A percentile compares a stretch with the other conserved stretches of the same genome.
These are phyloP conservation scores for Dichomitus squalens DNA, from an alignment of 1,284 basidiomycete species.

Conservation along the genomic window DNA sequence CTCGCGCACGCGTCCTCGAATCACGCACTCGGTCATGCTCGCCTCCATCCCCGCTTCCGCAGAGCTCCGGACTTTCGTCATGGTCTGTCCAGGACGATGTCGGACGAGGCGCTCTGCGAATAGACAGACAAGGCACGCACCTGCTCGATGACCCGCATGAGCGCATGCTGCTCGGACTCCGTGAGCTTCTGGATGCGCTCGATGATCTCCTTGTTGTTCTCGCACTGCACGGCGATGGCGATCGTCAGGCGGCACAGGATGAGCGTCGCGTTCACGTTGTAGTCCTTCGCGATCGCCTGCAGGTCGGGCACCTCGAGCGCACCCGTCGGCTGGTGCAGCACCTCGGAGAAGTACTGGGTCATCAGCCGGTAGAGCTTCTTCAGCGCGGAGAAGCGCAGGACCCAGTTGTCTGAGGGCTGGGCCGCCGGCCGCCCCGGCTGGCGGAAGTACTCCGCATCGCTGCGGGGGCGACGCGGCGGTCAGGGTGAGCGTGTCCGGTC, in stretches of 20 bases:
- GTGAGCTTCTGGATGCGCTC: constrained; percentile 81
- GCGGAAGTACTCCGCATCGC: constrained; percentile 81
- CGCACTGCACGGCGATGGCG: constrained; percentile 91
- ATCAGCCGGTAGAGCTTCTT: constrained; percentile 87
- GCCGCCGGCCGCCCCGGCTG: constrained; percentile 55
- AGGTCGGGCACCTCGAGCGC: constrained; percentile 80
- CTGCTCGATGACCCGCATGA: constrained; percentile 89
- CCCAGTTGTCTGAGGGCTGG: constrained; percentile 84
- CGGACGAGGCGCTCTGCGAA: not conserved
- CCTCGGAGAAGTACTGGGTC: constrained; percentile 84
- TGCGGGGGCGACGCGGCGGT: constrained; percentile 34
- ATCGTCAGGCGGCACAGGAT: constrained; percentile 85
- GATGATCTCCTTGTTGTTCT: constrained; percentile 82
- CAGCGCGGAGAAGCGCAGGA: constrained; percentile 80
- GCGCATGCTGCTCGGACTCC: constrained; percentile 78
- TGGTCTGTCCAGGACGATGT: constrained; percentile 51
- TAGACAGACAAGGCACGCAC: constrained; percentile 36
- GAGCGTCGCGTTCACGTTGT: constrained; percentile 66
- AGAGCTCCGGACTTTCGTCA: constrained; percentile 63
- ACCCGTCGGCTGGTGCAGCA: constrained; percentile 73
- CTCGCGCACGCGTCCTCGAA: not conserved
- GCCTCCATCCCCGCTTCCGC: constrained; percentile 49
- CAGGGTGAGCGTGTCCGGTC: not conserved
- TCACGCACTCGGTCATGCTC: constrained; percentile 75
- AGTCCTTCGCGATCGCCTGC: constrained; percentile 80